Evolutionary conservation across 805 yeast genomes (phyloP), one percentile per base, ranked within the genome.

Genomic region (Dipodascopsis tothii): DNA sequence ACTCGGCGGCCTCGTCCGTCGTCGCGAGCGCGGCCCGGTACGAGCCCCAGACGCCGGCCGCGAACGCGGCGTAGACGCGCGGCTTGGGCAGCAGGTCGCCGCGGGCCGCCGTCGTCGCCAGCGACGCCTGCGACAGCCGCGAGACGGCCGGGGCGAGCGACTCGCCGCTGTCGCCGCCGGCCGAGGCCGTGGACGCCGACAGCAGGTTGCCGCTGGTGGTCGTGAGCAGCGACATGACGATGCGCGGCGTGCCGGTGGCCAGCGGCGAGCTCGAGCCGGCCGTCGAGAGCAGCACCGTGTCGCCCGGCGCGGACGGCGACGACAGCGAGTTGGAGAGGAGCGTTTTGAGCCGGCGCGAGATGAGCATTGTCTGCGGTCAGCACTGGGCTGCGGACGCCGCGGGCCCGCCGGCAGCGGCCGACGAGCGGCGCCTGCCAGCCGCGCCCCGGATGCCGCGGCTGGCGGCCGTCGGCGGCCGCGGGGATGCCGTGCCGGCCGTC

Each of bases 51-150:
- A 39, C 48, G 5, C 37, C 39, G 4, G 55, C 54, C 4, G 53
- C 48, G 27, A 45, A 54, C 2, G 58, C 38, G 5, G 57, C 58
- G 34, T 48, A 54, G 3, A 54, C 56, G n/a, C 51, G 17, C 20
- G 53, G 53, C n/a, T 44, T 38, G 9, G 52, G 52, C 14, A 48
- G 20, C 25, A 45, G 27, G 20, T 45, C 52, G 7, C 11, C 23
- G 23, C 5, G 23, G 11, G 23, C n/a, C 23, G 7, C 5, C 5
- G 38, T 14, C 16, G 38, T 17, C 17, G 23, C 7, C n/a, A 20
- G 17, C 21, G 38, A 16, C 17, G 30, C 14, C n/a, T n/a, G n/a
- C n/a, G n/a, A n/a, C 6, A 37, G 22, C 37, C 33, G 46, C 14
- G 50, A 48, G 3, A 45, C 50, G 7, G 51, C 44, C n/a, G 48